Conservation (phyloP, 495 filamentous ascomycete genomes). For the Stereocaulon alpinum region DNA sequence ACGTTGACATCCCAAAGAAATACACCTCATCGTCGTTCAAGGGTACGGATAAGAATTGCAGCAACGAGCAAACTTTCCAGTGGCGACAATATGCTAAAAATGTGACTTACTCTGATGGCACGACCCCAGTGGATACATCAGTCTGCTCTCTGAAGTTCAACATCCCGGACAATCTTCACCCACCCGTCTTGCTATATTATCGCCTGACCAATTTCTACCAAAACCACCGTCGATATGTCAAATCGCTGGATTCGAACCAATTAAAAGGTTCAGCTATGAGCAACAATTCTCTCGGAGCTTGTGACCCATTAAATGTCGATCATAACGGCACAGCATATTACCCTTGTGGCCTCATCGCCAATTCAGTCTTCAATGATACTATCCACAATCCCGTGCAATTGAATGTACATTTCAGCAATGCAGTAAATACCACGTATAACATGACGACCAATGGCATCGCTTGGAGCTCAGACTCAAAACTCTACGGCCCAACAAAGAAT, state of each 20-base stretch:
- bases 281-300: slow-evolving; percentile 55
- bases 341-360: slow-evolving; percentile 91
- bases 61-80: slow-evolving; percentile 18
- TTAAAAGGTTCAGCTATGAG: slow-evolving; percentile 60
- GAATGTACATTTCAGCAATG: slow-evolving; percentile 31
- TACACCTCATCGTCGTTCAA: slow-evolving; percentile 60
- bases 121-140: slow-evolving; percentile 16
- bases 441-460: slow-evolving; percentile 76
- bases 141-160: slow-evolving; percentile 63
- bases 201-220: slow-evolving; percentile 97
- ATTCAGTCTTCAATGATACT: slow-evolving; percentile 96
- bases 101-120: neutral
- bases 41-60: slow-evolving; percentile 24
- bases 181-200: slow-evolving; percentile 87
- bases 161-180: slow-evolving; percentile 63
- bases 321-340: slow-evolving; percentile 56
- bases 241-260: slow-evolving; percentile 74
- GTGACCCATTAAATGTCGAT: slow-evolving; percentile 60
- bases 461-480: slow-evolving; percentile 69
- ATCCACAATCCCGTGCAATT: slow-evolving; percentile 52
- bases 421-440: slow-evolving; percentile 40
- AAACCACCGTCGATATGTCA: slow-evolving; percentile 93
- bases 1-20: slow-evolving; percentile 35
- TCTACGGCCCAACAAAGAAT: slow-evolving; percentile 66
- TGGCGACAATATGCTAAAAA: slow-evolving; percentile 30